phyloP scores from a whole-genome alignment of 2,329 filamentous ascomycete species.

The Aspergillus caelatus region DNA sequence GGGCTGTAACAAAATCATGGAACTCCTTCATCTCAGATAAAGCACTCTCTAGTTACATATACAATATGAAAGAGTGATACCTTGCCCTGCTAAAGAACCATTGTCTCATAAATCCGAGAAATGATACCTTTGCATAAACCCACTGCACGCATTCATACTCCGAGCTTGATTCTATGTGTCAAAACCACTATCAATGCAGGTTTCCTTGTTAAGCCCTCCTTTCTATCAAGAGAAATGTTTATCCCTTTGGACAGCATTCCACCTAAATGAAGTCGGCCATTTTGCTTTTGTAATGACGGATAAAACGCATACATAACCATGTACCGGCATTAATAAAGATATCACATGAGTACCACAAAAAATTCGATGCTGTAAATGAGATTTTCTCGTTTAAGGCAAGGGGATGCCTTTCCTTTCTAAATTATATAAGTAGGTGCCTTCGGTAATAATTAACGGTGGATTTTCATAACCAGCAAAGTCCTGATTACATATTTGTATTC shows the following conservation, averaged over 20 bases:
- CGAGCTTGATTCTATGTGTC: background rate
- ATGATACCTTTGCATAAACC: background rate
- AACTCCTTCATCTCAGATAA: background rate
- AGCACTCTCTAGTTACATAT: background rate
- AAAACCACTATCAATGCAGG: background rate
- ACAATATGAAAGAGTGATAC: background rate
- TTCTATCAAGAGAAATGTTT: background rate
- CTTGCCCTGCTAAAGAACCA: background rate
- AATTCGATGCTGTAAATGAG: background rate
- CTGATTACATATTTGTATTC: background rate
- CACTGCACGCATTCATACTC: background rate
- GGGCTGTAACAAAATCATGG: background rate
- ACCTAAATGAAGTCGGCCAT: background rate
- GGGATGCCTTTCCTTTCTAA: background rate
- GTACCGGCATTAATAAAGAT: accelerated
- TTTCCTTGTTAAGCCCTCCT: background rate
- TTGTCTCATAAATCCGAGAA: background rate
- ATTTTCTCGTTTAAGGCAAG: background rate
- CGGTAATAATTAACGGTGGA: background rate
- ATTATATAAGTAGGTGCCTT: background rate
- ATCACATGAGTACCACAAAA: background rate
- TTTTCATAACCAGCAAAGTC: background rate
- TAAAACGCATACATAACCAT: too few relatives aligned
- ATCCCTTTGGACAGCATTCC: background rate
- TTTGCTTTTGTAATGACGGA: background rate